These are phyloP conservation scores for Clitocybe nebularis DNA, from an alignment of 1,284 basidiomycete species.

Conservation along the genomic window DNA sequence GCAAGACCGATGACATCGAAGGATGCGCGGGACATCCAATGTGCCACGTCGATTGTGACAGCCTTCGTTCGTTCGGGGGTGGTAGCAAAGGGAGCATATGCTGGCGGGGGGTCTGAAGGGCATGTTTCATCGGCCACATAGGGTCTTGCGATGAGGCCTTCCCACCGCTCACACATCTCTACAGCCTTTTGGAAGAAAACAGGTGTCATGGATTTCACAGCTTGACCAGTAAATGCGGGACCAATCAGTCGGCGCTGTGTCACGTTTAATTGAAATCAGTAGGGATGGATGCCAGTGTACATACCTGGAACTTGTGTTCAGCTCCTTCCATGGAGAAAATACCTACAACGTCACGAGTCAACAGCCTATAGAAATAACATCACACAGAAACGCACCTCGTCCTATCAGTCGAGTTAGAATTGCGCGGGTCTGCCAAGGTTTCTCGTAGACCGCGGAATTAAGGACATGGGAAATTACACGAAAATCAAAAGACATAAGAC, in stretches of 20 bases:
- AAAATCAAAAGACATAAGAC: constrained; percentile 50
- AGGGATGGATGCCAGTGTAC: not conserved
- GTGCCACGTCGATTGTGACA: constrained; percentile 36
- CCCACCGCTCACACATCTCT: constrained; percentile 42
- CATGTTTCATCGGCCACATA: constrained; percentile 5
- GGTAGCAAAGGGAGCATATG: constrained; percentile 10
- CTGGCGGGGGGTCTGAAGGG: constrained; percentile 9
- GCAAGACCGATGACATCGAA: constrained; percentile 51
- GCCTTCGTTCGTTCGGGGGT: constrained; percentile 11
- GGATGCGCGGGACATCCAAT: constrained; percentile 46
- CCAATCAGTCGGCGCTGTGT: constrained; percentile 39
- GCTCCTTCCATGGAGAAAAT: constrained; percentile 47
- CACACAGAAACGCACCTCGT: constrained; percentile 26
- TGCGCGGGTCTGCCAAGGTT: constrained; percentile 51
- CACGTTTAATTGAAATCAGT: not conserved
- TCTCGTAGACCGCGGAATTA: constrained; percentile 44
- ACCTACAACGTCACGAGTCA: too few relatives aligned
- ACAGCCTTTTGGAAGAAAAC: constrained; percentile 46
- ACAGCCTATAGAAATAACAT: not conserved
- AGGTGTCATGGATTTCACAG: constrained; percentile 37
- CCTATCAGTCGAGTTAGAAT: constrained; percentile 47
- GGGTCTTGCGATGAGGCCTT: constrained; percentile 23
- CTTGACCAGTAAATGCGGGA: constrained; percentile 43
- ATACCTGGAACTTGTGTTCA: constrained; percentile 40
- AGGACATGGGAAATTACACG: constrained; percentile 45